These are phyloP conservation scores for Trichothecium sympodiale DNA, from an alignment of 2,329 filamentous ascomycete genomes.

Conservation along the genomic window DNA sequence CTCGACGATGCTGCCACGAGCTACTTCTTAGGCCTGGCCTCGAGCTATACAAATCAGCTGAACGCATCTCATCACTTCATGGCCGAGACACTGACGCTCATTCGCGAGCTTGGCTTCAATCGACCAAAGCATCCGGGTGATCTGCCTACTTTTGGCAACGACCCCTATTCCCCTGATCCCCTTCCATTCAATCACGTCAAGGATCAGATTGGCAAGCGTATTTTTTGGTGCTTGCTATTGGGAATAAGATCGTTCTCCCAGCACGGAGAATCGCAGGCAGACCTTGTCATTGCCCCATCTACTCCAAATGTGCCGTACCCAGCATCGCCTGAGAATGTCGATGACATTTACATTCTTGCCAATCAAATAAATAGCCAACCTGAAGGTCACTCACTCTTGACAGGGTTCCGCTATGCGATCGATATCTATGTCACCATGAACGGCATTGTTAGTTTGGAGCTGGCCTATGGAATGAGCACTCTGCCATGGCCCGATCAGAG, in stretches of 20 bases:
- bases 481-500: slow-evolving; percentile 72
- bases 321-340: slow-evolving; percentile 68
- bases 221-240: slow-evolving; percentile 78
- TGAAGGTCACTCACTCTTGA: slow-evolving; percentile 52
- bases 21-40: slow-evolving; percentile 60
- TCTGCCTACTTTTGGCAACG: slow-evolving; percentile 27
- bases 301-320: slow-evolving; percentile 69
- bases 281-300: slow-evolving; percentile 64
- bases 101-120: slow-evolving; percentile 56
- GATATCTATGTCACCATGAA: slow-evolving; percentile 75
- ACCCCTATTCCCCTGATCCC: slow-evolving; percentile 25
- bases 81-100: slow-evolving; percentile 59
- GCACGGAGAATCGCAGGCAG: slow-evolving; percentile 58
- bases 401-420: slow-evolving; percentile 72
- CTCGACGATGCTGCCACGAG: slow-evolving; percentile 55
- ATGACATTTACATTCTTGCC: slow-evolving; percentile 69
- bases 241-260: slow-evolving; percentile 70
- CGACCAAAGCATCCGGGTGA: slow-evolving; percentile 36
- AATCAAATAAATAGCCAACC: slow-evolving; percentile 62
- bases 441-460: slow-evolving; percentile 64
- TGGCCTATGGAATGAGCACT: slow-evolving; percentile 69
- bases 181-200: slow-evolving; percentile 56
- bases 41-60: slow-evolving; percentile 58
- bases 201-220: slow-evolving; percentile 62
- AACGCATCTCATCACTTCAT: slow-evolving; percentile 59